Percentiles rank a stretch among this genome's conserved stretches.
Conservation (phyloP, 1,284 basidiomycete species). For the Malassezia dermatis region DNA sequence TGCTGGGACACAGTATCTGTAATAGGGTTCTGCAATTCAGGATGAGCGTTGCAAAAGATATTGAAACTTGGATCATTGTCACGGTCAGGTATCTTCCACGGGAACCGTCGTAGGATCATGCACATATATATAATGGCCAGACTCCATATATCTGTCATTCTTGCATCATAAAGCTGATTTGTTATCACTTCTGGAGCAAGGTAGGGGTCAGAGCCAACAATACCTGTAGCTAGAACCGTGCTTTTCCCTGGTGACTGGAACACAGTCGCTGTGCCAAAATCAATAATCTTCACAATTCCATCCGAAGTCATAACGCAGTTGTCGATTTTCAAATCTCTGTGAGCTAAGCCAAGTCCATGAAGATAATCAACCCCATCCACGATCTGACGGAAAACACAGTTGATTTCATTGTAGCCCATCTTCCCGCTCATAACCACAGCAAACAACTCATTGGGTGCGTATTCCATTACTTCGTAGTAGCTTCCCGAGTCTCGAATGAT, state of each 20-base stretch:
- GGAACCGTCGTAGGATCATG: conserved; percentile 93
- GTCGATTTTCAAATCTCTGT: conserved; percentile 96
- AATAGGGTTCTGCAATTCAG: conserved; percentile 58
- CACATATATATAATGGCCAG: conserved; percentile 98
- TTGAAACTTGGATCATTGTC: conserved; percentile 85
- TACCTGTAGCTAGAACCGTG: conserved; percentile 60
- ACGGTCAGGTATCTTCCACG: conserved; percentile 94
- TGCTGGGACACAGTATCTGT: not conserved
- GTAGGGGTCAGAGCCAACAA: conserved; percentile 96
- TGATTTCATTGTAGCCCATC: conserved; percentile 95
- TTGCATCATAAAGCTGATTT: conserved; percentile 74
- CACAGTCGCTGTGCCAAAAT: conserved; percentile 97
- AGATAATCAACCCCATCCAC: conserved; percentile 96
- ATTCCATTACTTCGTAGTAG: conserved; percentile 81
- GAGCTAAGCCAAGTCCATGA: conserved; percentile 90
- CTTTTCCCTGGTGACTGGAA: conserved; percentile 83
- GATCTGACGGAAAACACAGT: conserved; percentile 98
- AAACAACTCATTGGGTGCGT: conserved; percentile 95
- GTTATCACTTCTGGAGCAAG: conserved; percentile 90
- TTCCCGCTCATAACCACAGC: conserved; percentile 98
- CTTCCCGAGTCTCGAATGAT: conserved; percentile 96
- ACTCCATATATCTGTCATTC: conserved; percentile 97
- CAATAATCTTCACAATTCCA: conserved; percentile 96
- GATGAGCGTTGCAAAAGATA: conserved; percentile 82
- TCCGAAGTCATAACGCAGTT: conserved; percentile 95